Percentiles rank a stretch among this genome's conserved stretches.
Evolutionary conservation across 2,329 filamentous ascomycete species (phyloP).

Genomic region (Cercospora sp.): DNA sequence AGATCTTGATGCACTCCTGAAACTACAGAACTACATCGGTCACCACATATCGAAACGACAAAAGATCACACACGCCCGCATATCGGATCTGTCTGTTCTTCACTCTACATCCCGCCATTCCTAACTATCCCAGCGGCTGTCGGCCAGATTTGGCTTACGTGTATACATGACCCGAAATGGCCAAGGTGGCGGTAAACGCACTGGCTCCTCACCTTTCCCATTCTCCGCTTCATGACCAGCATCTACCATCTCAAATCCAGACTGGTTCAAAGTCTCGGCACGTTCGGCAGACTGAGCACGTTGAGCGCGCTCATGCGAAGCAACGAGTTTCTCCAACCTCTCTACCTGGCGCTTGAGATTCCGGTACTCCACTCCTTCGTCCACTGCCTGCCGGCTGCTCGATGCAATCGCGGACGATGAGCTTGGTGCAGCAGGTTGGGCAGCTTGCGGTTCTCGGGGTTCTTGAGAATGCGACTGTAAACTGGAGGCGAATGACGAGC

Average conservation of each 20-base stretch:
- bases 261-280: not conserved
- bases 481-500: not conserved
- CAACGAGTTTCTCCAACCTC: not conserved
- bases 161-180: slow-evolving; percentile 5
- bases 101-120: not conserved
- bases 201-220: not conserved
- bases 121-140: not conserved
- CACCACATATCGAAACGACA: not conserved
- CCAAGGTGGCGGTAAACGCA: not conserved
- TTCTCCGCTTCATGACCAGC: not conserved
- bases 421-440: not conserved
- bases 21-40: not conserved
- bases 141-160: not conserved
- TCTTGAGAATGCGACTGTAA: not conserved
- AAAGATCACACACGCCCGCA: not conserved
- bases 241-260: not conserved
- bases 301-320: not conserved
- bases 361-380: not conserved
- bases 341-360: not conserved
- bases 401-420: not conserved
- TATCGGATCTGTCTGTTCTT: not conserved
- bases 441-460: not conserved
- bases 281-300: not conserved
- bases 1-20: not conserved
- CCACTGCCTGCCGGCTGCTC: not conserved